These are phyloP conservation scores for Termitomyces titanicus DNA, from an alignment of 768 basidiomycete species.

Conservation along the genomic window DNA sequence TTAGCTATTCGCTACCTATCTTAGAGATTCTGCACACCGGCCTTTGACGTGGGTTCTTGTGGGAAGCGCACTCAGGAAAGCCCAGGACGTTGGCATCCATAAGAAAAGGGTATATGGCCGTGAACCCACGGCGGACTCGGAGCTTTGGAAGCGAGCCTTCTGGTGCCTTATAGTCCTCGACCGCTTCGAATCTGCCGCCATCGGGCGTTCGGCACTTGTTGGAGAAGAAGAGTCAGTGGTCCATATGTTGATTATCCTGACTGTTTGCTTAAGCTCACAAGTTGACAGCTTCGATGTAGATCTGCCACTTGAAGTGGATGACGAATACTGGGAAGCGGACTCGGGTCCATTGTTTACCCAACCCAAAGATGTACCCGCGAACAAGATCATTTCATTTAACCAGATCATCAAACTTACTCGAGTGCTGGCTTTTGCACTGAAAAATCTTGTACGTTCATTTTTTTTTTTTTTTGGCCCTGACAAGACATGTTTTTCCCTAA, in stretches of 20 bases:
- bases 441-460: constrained; percentile 54
- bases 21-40: constrained; percentile 44
- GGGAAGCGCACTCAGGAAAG: constrained; percentile 56
- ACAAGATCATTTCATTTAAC: constrained; percentile 54
- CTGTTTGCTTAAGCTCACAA: constrained; percentile 7
- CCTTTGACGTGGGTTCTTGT: constrained; percentile 52
- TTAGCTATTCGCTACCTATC: constrained; percentile 54
- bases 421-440: constrained; percentile 64
- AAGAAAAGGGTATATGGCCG: constrained; percentile 53
- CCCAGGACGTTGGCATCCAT: constrained; percentile 77
- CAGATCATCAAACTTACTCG: constrained; percentile 62
- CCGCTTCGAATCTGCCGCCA: constrained; percentile 45
- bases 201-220: constrained; percentile 55
- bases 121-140: constrained; percentile 40
- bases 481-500: constrained; percentile 18
- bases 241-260: neutral
- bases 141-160: constrained; percentile 78
- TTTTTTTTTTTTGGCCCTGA: neutral
- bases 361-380: constrained; percentile 55
- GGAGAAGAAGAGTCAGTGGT: constrained; percentile 64
- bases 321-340: constrained; percentile 68
- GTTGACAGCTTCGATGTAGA: constrained; percentile 72
- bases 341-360: constrained; percentile 59
- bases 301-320: constrained; percentile 78
- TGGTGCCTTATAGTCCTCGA: constrained; percentile 67